Percentiles rank a stretch among this genome's conserved stretches.
These are phyloP conservation scores for Danielozyma ontarioensis DNA, from an alignment of 805 yeast species.

Conservation along the genomic window DNA sequence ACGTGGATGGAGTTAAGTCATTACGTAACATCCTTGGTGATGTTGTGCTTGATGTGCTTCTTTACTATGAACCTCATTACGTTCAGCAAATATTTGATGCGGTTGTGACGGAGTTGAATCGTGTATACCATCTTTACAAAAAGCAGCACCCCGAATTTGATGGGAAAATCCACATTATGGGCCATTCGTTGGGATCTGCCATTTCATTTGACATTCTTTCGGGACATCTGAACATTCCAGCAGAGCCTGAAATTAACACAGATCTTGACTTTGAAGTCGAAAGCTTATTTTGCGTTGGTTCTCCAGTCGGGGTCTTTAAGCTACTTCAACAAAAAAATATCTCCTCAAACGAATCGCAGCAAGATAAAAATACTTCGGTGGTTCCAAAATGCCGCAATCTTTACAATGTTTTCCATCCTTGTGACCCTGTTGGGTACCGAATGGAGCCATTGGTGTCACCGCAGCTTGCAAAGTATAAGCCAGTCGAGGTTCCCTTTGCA, in stretches of 20 bases:
- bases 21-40: slow-evolving; percentile 79
- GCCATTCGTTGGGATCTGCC: slow-evolving; percentile 90
- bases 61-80: slow-evolving; percentile 72
- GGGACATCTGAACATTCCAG: slow-evolving; percentile 30
- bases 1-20: slow-evolving; percentile 72
- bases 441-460: slow-evolving; percentile 75
- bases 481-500: slow-evolving; percentile 55
- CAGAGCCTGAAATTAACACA: slow-evolving; percentile 3
- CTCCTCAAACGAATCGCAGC: slow-evolving; percentile 30
- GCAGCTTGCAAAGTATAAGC: slow-evolving; percentile 43
- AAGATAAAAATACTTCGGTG: slow-evolving; percentile 11
- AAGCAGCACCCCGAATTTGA: slow-evolving; percentile 64
- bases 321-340: slow-evolving; percentile 62
- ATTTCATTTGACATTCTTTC: slow-evolving; percentile 72
- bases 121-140: slow-evolving; percentile 52
- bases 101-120: slow-evolving; percentile 62
- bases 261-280: slow-evolving; percentile 64
- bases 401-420: slow-evolving; percentile 82
- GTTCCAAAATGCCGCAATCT: slow-evolving; percentile 60
- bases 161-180: slow-evolving; percentile 80
- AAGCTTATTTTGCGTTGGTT: slow-evolving; percentile 76
- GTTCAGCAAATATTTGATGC: slow-evolving; percentile 54
- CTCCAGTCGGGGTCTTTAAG: slow-evolving; percentile 86
- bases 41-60: slow-evolving; percentile 75
- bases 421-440: slow-evolving; percentile 89